Base-by-base conservation (phyloP, 2,329 filamentous ascomycete genomes). In the Fusarium sp. region DNA sequence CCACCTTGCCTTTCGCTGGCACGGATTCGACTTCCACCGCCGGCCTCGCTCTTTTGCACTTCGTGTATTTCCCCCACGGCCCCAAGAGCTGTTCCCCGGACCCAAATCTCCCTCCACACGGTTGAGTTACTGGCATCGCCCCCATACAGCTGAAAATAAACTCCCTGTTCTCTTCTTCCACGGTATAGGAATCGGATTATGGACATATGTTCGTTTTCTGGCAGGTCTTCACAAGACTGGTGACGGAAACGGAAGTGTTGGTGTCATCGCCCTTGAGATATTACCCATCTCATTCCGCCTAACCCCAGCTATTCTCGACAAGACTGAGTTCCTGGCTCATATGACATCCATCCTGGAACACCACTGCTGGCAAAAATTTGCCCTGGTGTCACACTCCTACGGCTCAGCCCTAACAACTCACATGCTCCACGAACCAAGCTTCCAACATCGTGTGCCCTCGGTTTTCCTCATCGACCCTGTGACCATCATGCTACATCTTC, bases 141-240 rank as follows among this genome's bases (percentile, higher is more conserved):
- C 89, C 10, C 91, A 93, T 76, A 88, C 88, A 3, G 70, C 71
- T 16, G 29, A 64, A 9, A 66, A 69, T 12, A 85, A 84, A 57
- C 80, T 87, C 1, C 92, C 91, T 0, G 80, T 93, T 12, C 80
- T 94, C 8, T 93, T 93, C 80, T 84, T 93, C 52, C 92, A 93
- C 73, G 92, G 92, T 21, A 92, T 93, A 54, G 91, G 91, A 45
- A 85, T 93, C 63, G 91, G 92, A 0, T 84, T 93, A 5, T 87
- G 88, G 77, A 87, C 90, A 1, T 92, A 93, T 73, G 82, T 86
- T 18, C 78, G 81, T 21, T 91, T 91, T 75, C 81, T 93, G 4
- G 78, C 84, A 86, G 55, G 60, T 7, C 79, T 93, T 42, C 83
- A 85, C 69, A 66, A 75, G 8, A 74, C 77, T n/a, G 75, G 72